phyloP scores from a whole-genome alignment of 2,329 filamentous ascomycete genomes.

The Colletotrichum sansevieriae region DNA sequence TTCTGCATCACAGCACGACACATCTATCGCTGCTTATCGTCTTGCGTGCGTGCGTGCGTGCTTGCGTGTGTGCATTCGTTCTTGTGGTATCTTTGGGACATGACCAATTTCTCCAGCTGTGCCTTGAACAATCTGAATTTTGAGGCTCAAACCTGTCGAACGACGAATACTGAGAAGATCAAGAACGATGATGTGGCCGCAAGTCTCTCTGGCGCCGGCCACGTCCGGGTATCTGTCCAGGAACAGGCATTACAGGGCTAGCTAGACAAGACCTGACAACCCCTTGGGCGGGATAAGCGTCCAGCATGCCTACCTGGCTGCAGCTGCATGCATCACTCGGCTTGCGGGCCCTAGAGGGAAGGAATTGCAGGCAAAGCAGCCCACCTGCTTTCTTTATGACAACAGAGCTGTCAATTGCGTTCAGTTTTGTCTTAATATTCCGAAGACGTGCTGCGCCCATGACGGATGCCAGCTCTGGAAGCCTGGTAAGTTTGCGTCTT shows the following conservation, averaged over 20 bases:
- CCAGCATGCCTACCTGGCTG: conserved; percentile 21
- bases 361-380: conserved; percentile 1
- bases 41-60: conserved; percentile 5
- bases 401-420: too few relatives aligned
- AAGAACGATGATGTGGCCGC: background rate
- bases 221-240: conserved; percentile 25
- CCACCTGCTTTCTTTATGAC: background rate
- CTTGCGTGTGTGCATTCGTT: conserved; percentile 7
- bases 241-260: conserved; percentile 24
- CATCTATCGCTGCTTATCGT: conserved; percentile 21
- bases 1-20: conserved; percentile 27
- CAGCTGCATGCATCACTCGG: conserved; percentile 34
- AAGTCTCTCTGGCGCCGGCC: conserved; percentile 10
- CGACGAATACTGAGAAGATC: conserved; percentile 8
- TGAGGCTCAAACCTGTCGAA: background rate
- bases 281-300: conserved; percentile 24
- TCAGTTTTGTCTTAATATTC: too few relatives aligned
- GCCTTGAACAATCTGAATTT: conserved; percentile 6
- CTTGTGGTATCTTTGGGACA: conserved; percentile 14
- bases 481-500: too few relatives aligned
- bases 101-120: background rate
- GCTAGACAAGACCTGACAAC: conserved; percentile 25
- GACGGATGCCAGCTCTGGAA: too few relatives aligned
- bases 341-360: conserved; percentile 17
- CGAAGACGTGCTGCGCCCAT: too few relatives aligned